Conservation (phyloP, 2,329 filamentous ascomycete genomes). For the Colletotrichum spaethianum region DNA sequence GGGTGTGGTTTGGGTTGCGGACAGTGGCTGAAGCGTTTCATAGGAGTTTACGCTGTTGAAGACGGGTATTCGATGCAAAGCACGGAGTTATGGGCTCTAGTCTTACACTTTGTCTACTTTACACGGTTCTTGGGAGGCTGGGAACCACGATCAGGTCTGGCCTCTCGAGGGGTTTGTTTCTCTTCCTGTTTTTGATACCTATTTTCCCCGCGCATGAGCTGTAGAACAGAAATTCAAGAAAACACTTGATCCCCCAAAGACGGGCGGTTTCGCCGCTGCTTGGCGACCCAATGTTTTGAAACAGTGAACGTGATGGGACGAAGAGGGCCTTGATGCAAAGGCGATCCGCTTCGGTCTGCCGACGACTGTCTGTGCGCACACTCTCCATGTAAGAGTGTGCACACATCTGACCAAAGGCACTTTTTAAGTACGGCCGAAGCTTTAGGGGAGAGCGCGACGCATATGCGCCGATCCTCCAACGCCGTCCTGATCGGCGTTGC, state of each 20-base stretch:
- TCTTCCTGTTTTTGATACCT: slow-evolving; percentile 37
- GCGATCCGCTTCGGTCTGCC: neutral
- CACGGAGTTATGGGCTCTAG: slow-evolving; percentile 20
- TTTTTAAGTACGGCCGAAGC: no score
- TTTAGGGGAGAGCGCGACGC: no score
- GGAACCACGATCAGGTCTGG: neutral
- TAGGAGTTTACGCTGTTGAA: slow-evolving; percentile 24
- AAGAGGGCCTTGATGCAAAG: neutral
- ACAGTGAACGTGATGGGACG: slow-evolving; percentile 2
- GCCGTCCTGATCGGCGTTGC: no score
- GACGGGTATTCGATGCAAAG: slow-evolving; percentile 6
- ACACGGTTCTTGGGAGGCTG: neutral
- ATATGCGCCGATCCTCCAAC: no score
- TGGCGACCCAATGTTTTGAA: slow-evolving; percentile 9
- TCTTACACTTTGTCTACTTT: neutral
- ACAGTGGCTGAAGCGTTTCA: slow-evolving; percentile 33
- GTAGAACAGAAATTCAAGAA: slow-evolving; percentile 29
- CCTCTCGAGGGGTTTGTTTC: neutral
- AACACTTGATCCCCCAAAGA: neutral
- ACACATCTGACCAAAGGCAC: no score
- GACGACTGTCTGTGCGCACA: neutral
- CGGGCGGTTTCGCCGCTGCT: neutral
- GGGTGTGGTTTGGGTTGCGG: slow-evolving; percentile 16
- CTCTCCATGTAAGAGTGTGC: no score
- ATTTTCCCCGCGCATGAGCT: neutral